phyloP scores from a whole-genome alignment of 2,329 filamentous ascomycete genomes.

The Calonectria pteridis region DNA sequence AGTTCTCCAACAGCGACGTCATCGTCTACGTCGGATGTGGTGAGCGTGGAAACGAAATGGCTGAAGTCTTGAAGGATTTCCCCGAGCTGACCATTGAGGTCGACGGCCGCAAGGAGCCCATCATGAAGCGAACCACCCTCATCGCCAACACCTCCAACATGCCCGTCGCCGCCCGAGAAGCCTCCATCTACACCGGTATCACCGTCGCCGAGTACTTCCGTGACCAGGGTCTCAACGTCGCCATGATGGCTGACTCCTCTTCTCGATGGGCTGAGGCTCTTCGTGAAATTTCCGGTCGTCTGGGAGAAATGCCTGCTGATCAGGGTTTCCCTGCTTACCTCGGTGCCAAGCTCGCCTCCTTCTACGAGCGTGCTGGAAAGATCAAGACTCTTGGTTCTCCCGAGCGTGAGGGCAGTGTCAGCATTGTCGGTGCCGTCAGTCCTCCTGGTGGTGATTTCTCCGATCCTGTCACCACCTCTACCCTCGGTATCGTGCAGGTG shows the following conservation, averaged over 20 bases:
- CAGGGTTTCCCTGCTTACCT: constrained; percentile 99
- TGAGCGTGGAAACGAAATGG: constrained; percentile 99
- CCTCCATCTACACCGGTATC: constrained; percentile 97
- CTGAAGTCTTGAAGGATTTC: constrained; percentile 99
- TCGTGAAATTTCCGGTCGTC: constrained; percentile 97
- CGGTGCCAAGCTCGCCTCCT: constrained; percentile 95
- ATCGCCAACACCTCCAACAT: constrained; percentile 99
- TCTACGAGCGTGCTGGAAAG: constrained; percentile 98
- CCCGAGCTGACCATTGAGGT: constrained; percentile 96
- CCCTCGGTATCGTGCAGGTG: constrained; percentile 96
- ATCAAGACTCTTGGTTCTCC: constrained; percentile 89
- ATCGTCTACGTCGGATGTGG: constrained; percentile 96
- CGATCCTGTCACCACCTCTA: constrained; percentile 94
- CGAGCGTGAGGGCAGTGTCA: constrained; percentile 90
- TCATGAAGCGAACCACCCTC: constrained; percentile 99
- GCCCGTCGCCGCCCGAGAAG: constrained; percentile 97
- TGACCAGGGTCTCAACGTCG: constrained; percentile 96
- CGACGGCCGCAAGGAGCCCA: constrained; percentile 94
- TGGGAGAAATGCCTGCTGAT: constrained; percentile 99
- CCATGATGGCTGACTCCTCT: constrained; percentile 99
- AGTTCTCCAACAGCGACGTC: constrained; percentile 99
- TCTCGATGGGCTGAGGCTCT: constrained; percentile 99
- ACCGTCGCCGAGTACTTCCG: constrained; percentile 97
- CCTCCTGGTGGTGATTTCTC: constrained; percentile 99
- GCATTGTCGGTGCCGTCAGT: constrained; percentile 96